Conservation (phyloP, 2,329 filamentous ascomycete species). For the Stagonosporopsis rhizophila region DNA sequence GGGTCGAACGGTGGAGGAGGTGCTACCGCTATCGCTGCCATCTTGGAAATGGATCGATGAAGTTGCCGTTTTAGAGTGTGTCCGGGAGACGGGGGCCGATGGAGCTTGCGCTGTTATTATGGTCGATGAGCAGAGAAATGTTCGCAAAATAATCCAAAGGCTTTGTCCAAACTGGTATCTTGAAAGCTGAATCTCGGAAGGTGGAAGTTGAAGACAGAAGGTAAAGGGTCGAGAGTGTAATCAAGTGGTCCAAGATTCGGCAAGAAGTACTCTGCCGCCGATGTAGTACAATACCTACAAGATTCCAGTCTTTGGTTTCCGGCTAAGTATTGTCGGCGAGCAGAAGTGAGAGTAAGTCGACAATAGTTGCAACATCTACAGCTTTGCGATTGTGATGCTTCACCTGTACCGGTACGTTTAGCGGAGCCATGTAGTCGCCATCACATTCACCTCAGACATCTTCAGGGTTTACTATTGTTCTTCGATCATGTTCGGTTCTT, state of each 20-base stretch:
- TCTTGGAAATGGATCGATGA: neutral
- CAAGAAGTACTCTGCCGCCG: neutral
- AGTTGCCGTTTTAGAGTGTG: neutral
- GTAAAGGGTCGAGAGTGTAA: neutral
- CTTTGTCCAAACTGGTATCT: neutral
- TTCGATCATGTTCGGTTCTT: conserved; percentile 15
- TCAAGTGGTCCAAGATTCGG: neutral
- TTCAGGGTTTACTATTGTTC: conserved; percentile 35
- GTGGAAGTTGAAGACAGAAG: neutral
- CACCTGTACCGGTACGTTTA: neutral
- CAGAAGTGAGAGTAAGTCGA: conserved; percentile 1
- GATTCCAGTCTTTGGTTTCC: neutral
- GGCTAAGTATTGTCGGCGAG: conserved; percentile 14
- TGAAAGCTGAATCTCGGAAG: neutral
- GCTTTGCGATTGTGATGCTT: neutral
- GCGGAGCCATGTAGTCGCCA: conserved; percentile 9
- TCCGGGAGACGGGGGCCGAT: too few relatives aligned
- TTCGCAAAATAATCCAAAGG: neutral
- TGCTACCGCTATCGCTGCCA: conserved; percentile 1
- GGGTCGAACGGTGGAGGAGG: conserved; percentile 14
- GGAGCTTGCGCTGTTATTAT: too few relatives aligned
- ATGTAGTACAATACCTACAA: neutral
- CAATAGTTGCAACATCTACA: conserved; percentile 5
- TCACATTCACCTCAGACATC: conserved; percentile 22
- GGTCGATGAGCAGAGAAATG: neutral